Percentiles rank a stretch among this genome's conserved stretches.
These are phyloP conservation scores for Pulchroboletus neoregius DNA, from an alignment of 1,284 basidiomycete genomes.

Conservation along the genomic window DNA sequence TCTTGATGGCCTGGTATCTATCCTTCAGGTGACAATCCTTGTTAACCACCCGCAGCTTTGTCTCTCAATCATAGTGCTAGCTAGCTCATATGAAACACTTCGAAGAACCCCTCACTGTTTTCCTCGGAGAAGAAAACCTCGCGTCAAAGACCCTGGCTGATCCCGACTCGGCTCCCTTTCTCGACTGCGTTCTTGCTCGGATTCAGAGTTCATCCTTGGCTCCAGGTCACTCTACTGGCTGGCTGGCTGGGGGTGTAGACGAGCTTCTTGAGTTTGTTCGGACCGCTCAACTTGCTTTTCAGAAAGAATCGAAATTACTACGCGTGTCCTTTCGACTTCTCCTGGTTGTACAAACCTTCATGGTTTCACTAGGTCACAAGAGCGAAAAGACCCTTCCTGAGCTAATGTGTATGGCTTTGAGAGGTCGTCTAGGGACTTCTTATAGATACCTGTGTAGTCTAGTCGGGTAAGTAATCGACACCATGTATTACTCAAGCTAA, in stretches of 20 bases:
- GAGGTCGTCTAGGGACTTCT: slow-evolving; percentile 41
- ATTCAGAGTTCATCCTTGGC: slow-evolving; percentile 24
- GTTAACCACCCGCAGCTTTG: neutral
- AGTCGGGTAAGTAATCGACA: slow-evolving; percentile 40
- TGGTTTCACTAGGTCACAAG: slow-evolving; percentile 42
- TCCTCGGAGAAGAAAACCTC: slow-evolving; percentile 28
- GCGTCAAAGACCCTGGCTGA: slow-evolving; percentile 21
- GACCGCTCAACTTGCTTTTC: slow-evolving; percentile 39
- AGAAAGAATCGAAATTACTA: slow-evolving; percentile 33
- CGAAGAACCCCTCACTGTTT: slow-evolving; percentile 50
- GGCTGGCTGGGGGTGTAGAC: slow-evolving; percentile 21
- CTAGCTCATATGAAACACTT: slow-evolving; percentile 67
- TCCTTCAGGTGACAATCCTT: slow-evolving; percentile 50
- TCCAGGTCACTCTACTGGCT: slow-evolving; percentile 14
- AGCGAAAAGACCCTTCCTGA: slow-evolving; percentile 28
- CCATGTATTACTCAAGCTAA: neutral
- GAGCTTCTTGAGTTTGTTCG: slow-evolving; percentile 37
- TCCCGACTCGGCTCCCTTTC: slow-evolving; percentile 33
- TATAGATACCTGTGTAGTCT: slow-evolving; percentile 43
- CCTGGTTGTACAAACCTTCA: slow-evolving; percentile 40
- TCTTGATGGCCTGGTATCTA: slow-evolving; percentile 50
- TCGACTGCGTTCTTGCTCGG: slow-evolving; percentile 41
- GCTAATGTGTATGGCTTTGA: slow-evolving; percentile 38
- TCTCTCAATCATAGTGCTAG: slow-evolving; percentile 35
- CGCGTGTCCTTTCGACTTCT: slow-evolving; percentile 49